Evolutionary conservation across 345 rosid species (phyloP), one percentile per base, ranked within the genome.

Genomic region (Limnanthes douglasii): DNA sequence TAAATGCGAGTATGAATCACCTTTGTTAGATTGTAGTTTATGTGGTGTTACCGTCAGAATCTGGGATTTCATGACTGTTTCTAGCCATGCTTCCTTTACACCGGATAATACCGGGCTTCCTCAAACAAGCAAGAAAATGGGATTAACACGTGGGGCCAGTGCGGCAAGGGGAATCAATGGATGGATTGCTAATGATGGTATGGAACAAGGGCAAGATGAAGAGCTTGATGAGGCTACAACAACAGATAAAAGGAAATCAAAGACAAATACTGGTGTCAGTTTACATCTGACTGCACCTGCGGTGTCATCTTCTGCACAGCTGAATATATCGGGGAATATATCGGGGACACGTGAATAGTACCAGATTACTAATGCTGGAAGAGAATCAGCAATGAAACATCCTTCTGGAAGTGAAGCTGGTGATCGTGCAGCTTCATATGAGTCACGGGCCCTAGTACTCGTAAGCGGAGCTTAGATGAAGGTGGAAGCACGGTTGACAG

Each of bases 151-250:
- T 50, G 99, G 99, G 30, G 75, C 56, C 12, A 90, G 99, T 69
- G 99, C 94, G 42, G 88, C 99, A 39, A 90, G 99, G 69, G 99
- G 96, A 52, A 78, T 85, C 43, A 80, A 82, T 57, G 96, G 99
- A 48, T 78, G 93, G 93, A 57, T 71, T 64, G 72, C 78, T 46
- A 76, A 75, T 54, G 94, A 84, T 54, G 86, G 78, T 56, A 38
- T 56, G 6, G 94, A 62, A 39, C 84, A 75, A 59, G 93, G 77
- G 51, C 94, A 46, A 43, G 54, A 52, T 16, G 96, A 75, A 58
- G 80, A 75, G 48, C 86, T 70, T 48, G 94, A 80, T 53, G 99
- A 90, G 59, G 94, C 78, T 48, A 96, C 79, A 45, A 85, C 96
- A 16, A 75, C 93, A 12, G 82, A 59, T 54, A 73, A 64, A 66